Evolutionary conservation across 2,329 filamentous ascomycete genomes (phyloP).

Genomic region (Orbilia quercus): DNA sequence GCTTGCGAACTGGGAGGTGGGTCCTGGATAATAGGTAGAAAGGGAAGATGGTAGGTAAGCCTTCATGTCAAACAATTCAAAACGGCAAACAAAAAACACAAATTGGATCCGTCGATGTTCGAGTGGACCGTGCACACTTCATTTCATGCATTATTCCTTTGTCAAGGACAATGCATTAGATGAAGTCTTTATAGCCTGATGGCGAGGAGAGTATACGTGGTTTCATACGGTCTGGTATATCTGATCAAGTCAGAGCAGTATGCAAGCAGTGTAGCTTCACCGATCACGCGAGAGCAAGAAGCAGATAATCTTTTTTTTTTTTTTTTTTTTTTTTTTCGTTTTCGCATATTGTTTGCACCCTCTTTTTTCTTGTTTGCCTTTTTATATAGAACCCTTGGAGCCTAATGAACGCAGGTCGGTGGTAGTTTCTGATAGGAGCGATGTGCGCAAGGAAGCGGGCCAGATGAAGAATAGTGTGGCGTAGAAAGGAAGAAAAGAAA

Average conservation of each 20-base stretch:
- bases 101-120: neutral
- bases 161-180: neutral
- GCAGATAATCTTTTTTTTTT: conserved; percentile 46
- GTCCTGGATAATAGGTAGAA: conserved; percentile 17
- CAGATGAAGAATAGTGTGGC: conserved; percentile 9
- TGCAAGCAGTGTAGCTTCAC: conserved; percentile 30
- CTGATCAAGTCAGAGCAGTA: neutral
- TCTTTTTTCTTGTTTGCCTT: conserved; percentile 26
- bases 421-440: conserved; percentile 26
- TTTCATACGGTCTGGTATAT: conserved; percentile 18
- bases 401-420: conserved; percentile 54
- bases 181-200: conserved; percentile 1
- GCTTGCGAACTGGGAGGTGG: conserved; percentile 9
- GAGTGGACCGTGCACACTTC: neutral
- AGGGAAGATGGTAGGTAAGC: conserved; percentile 11
- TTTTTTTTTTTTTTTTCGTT: too few relatives aligned
- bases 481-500: conserved; percentile 9
- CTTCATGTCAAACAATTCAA: conserved; percentile 13
- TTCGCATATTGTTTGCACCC: conserved; percentile 28
- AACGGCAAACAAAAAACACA: neutral
- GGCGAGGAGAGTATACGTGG: conserved; percentile 21
- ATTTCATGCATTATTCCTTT: neutral
- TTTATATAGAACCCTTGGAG: conserved; percentile 56
- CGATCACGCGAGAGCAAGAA: conserved; percentile 44
- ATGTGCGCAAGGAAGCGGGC: conserved; percentile 18